These are phyloP conservation scores for Clitopilus hobsonii DNA, from an alignment of 768 basidiomycete genomes.

Conservation along the genomic window DNA sequence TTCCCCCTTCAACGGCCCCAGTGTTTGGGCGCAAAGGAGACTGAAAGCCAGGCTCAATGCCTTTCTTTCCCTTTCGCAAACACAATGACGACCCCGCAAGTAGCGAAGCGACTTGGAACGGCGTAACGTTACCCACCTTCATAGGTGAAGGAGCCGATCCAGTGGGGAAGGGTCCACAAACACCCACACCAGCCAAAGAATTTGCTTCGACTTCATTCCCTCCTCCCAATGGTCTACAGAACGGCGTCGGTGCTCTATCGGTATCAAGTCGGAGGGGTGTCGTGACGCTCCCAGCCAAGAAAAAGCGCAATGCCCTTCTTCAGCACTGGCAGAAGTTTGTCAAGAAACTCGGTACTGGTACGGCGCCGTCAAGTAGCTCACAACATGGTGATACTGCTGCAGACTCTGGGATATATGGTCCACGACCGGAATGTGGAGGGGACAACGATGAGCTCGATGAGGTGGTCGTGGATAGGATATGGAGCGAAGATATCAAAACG, in stretches of 20 bases:
- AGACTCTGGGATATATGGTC: slow-evolving; percentile 31
- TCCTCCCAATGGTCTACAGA: slow-evolving; percentile 33
- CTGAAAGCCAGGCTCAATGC: neutral
- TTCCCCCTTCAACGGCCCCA: neutral
- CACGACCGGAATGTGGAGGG: slow-evolving; percentile 13
- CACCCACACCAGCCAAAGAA: neutral
- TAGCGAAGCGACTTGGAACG: neutral
- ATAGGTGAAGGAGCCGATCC: neutral
- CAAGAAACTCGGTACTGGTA: slow-evolving; percentile 51
- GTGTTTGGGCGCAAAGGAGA: neutral
- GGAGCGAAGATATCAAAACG: slow-evolving; percentile 57
- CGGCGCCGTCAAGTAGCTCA: slow-evolving; percentile 52
- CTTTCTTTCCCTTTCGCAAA: neutral
- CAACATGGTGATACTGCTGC: slow-evolving; percentile 42
- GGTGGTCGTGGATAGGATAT: slow-evolving; percentile 71
- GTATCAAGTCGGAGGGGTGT: slow-evolving; percentile 19
- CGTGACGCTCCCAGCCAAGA: slow-evolving; percentile 15
- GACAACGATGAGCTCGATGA: slow-evolving; percentile 52
- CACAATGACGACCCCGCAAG: neutral
- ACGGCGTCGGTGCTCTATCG: slow-evolving; percentile 13
- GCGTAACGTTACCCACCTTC: neutral
- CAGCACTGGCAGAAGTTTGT: slow-evolving; percentile 48
- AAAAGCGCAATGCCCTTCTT: slow-evolving; percentile 16
- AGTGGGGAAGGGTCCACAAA: neutral
- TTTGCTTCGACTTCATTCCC: slow-evolving; percentile 23